Evolutionary conservation across 306 rosid species (phyloP).

Genomic region (Casuarina equisetifolia): DNA sequence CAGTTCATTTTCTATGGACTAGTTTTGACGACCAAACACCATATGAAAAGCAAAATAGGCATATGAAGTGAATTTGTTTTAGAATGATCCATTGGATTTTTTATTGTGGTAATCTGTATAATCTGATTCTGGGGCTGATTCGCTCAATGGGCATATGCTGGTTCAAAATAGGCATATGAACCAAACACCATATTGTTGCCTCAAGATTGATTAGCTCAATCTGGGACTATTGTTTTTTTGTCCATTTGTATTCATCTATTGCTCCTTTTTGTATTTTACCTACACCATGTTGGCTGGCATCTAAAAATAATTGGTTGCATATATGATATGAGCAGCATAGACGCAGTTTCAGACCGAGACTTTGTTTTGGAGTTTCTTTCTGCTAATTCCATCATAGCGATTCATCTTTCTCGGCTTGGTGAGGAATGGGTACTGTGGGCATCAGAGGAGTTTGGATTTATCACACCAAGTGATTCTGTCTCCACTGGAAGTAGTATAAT

Average conservation of each 20-base stretch:
- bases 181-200: neutral
- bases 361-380: slow-evolving; percentile 86
- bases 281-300: neutral
- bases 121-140: neutral
- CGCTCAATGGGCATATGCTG: too few species aligned
- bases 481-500: slow-evolving; percentile 97
- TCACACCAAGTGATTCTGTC: slow-evolving; percentile 89
- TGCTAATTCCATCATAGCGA: slow-evolving; percentile 78
- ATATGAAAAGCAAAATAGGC: neutral
- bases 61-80: neutral
- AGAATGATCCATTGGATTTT: neutral
- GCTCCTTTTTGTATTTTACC: neutral
- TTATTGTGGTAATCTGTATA: neutral
- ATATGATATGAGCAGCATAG: slow-evolving; percentile 55
- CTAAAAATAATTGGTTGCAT: slow-evolving; percentile 20
- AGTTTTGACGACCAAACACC: neutral
- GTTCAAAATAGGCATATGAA: too few species aligned
- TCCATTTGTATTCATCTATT: slow-evolving; percentile 7
- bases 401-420: slow-evolving; percentile 97
- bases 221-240: slow-evolving; percentile 6
- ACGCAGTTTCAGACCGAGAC: slow-evolving; percentile 98
- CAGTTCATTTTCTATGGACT: neutral
- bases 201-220: neutral
- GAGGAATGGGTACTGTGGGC: slow-evolving; percentile 99
- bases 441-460: slow-evolving; percentile 93